Base-by-base conservation (phyloP, 1,284 basidiomycete species). In the Rhodotorula sp. region DNA sequence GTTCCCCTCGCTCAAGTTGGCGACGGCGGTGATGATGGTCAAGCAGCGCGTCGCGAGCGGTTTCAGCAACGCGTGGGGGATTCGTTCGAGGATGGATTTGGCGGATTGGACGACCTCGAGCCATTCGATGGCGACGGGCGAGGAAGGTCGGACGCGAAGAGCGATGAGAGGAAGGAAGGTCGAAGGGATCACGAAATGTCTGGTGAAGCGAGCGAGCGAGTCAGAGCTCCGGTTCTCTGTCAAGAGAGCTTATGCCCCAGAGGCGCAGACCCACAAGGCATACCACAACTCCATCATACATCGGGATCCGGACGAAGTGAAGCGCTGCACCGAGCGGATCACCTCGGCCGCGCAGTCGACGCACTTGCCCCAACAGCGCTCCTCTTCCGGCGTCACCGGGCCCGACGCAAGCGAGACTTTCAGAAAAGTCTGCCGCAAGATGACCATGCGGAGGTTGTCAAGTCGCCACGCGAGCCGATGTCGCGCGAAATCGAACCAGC, bases 281-380 rank as follows among this genome's bases (percentile, higher is more conserved):
- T 68, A 68, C 67, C 67, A 68, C 61, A 56, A 54, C 56, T 68
- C 67, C 62, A 64, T 68, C 15, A 21, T 23, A 15, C 48, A 52
- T 4, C 49, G 26, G 10, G 31, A 23, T 4, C 26, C 34, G 10
- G 34, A 16, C 21, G 49, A 34, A 0, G 62, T 59, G 56, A 58
- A 68, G 7, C 57, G 38, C 26, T 49, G 28, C 8, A 63, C 57
- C 28, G 61, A 64, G 18, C 48, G 28, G 19, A 63, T 52, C 8
- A 63, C 61, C 28, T 59, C 55, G 14, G 19, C 48, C 15, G 67
- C 67, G 49, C 67, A 64, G 4, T 31, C 49, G 28, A 59, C 26
- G 48, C 62, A 64, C n/a, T 43, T 43, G 26, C 38, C 38, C 48
- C 62, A 68, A 28, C 54, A 57, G 28, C 31, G 45, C 38, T 64